Conservation (phyloP, 495 filamentous ascomycete genomes). For the Trichoderma reesei region DNA sequence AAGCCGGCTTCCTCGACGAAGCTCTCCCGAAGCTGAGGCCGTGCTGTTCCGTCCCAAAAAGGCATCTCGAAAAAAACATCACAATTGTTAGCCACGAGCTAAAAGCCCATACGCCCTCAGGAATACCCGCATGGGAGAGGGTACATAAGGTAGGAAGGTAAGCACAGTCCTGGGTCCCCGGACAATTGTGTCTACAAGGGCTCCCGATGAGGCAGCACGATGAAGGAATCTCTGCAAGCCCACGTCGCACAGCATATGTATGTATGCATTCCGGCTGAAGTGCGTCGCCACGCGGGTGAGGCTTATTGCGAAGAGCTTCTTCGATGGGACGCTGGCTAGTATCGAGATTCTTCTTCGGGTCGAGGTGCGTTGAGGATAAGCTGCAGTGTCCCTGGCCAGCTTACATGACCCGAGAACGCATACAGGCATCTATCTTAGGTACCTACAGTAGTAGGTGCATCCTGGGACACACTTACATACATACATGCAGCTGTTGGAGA, state of each 20-base stretch:
- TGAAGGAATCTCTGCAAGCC: not conserved
- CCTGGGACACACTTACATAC: not conserved
- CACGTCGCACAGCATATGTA: not conserved
- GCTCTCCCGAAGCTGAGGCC: not conserved
- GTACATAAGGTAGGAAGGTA: not conserved
- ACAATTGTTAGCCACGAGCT: not conserved
- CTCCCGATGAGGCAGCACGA: not conserved
- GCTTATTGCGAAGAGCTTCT: constrained; percentile 1
- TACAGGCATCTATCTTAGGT: too few relatives aligned
- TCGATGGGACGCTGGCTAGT: not conserved
- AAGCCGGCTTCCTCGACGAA: not conserved
- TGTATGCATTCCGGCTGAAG: not conserved
- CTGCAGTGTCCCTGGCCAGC: not conserved
- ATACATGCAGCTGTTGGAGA: not conserved
- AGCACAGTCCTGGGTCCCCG: not conserved
- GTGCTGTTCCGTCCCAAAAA: not conserved
- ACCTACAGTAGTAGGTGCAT: too few relatives aligned
- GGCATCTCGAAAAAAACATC: not conserved
- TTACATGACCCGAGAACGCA: too few relatives aligned
- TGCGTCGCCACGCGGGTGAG: not conserved
- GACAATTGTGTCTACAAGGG: not conserved
- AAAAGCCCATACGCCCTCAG: not conserved
- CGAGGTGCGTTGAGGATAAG: not conserved
- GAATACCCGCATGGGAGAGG: not conserved
- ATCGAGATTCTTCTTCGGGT: not conserved